Base-by-base conservation (phyloP, 2,329 filamentous ascomycete species). In the Penicillium verrucosum region DNA sequence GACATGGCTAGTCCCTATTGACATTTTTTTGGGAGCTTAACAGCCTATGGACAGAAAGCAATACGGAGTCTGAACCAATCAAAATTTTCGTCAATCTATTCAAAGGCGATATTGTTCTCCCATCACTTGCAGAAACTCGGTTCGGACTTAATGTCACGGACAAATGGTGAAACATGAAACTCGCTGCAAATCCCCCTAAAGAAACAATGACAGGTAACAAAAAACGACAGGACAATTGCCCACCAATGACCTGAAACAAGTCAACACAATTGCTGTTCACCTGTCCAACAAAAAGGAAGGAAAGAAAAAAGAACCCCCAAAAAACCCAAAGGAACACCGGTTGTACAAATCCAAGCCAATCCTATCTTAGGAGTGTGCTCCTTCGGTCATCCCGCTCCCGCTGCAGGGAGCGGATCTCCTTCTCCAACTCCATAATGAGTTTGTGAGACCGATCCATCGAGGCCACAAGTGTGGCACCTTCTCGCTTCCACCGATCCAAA, bases 401-500 rank as follows among this genome's bases (percentile, higher is more conserved):
- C 61, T 80, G 69, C 61, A 95, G 82, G 55, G 86, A 82, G 44
- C 76, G 71, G 72, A 93, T 90, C 66, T 92, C 89, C 52, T 78
- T 76, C 63, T 87, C 81, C 58, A 92, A 85, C 62, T 85, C 83
- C 71, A 87, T 84, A 71, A 95, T 89, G 52, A 89, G 87, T 50
- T 88, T 88, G 60, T 80, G 81, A 51, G 88, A 85, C 74, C 89
- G 89, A 59, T 84, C 83, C 68, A 86, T 85, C 21, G 81, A 83
- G 50, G 83, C 83, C 57, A 78, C 77, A 69, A 83, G 81, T 65
- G 78, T 82, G 65, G 73, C 73, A 42, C 88, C 88, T 75, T 94
- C 90, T 46, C 80, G 81, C 68, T 82, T 80, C 92, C 92, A 96
- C 59, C 92, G 87, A 63, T 81, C 78, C 69, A 95, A 83, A 68